Evolutionary conservation across 768 basidiomycete species (phyloP), one percentile per base, ranked within the genome.

Genomic region (Collybiopsis luxurians): DNA sequence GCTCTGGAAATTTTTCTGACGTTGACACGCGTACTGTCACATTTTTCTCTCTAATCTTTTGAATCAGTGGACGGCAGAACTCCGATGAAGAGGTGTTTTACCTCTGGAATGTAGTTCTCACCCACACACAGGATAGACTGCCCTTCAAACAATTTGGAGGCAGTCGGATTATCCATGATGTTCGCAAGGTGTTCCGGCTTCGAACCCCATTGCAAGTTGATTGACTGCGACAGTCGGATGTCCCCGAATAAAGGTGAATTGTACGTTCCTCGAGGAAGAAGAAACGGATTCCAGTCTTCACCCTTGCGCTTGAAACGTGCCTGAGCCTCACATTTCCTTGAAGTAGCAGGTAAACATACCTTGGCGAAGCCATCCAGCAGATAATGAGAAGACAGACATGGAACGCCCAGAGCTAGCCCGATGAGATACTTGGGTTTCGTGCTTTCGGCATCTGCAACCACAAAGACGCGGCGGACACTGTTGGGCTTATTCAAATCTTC

Each of bases 331-430:
- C n/a, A n/a, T n/a, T n/a, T n/a, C n/a, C n/a, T n/a, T 34, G 19
- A 38, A 19, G 45, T 19, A 39, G 23, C 36, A 42, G 48, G 21
- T 40, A 46, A 17, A 67, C 75, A 67, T 57, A 73, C 74, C 50
- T 38, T 56, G 56, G 67, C 59, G 17, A 76, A 64, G 11, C 72
- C 74, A 24, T 75, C 69, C 10, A 31, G 73, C 60, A 28, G 88
- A 66, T 82, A 86, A 94, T 11, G 76, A 71, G 4, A 77, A 67
- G 1, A 78, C 79, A 97, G 64, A 61, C 91, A 94, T 3, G 95
- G 95, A 51, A 97, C 85, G 11, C 94, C 94, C 39, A 94, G 74
- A 0, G 90, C 92, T 31, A 98, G 79, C 5, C 92, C 90, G 2
- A 87, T 78, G 53, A 96, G 74, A 64, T 82, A 93, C 69, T 95